Conservation (phyloP, 805 yeast species). For the Hanseniaspora vineae region DNA sequence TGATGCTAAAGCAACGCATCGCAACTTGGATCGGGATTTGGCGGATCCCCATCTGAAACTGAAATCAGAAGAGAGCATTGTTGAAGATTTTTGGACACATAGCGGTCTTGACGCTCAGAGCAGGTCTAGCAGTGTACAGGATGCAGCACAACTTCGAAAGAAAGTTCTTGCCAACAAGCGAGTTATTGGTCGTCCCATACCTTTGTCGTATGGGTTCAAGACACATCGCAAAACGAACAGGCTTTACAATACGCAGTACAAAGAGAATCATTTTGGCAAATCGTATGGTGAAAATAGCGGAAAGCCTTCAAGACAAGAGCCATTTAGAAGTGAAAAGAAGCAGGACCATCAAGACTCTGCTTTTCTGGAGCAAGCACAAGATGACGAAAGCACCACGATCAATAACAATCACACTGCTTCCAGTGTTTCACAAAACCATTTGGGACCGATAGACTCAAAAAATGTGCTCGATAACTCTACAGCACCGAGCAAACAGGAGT, state of each 20-base stretch:
- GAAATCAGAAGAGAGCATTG: neutral
- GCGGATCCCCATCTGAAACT: neutral
- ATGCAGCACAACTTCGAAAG: neutral
- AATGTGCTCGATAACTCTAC: neutral
- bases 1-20: neutral
- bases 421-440: neutral
- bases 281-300: neutral
- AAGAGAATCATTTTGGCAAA: neutral
- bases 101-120: too few relatives aligned
- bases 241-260: too few relatives aligned
- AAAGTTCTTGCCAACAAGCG: constrained; percentile 1
- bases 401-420: neutral
- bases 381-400: neutral
- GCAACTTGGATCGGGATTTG: neutral
- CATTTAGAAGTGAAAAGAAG: neutral
- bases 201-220: constrained; percentile 23
- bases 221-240: neutral
- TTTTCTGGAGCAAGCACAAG: neutral
- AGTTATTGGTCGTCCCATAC: constrained; percentile 27
- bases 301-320: neutral
- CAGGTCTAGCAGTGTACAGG: neutral
- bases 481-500: neutral
- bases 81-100: neutral
- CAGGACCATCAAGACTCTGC: neutral
- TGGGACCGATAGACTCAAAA: neutral